Percentiles rank a stretch among this genome's conserved stretches.
Evolutionary conservation across 306 rosid species (phyloP).

Genomic region (Elaeagnus macrophylla): DNA sequence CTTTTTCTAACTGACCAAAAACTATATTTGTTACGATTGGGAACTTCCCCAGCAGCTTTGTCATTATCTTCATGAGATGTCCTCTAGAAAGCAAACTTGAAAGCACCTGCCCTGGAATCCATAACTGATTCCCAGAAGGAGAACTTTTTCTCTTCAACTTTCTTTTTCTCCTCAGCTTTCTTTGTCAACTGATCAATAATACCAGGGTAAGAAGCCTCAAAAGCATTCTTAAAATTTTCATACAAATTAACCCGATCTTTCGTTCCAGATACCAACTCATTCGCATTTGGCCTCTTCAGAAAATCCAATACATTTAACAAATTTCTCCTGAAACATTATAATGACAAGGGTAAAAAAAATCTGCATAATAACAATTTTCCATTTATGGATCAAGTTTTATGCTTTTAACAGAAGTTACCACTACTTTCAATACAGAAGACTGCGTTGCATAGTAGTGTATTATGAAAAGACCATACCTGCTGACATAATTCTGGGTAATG

Average conservation of each 20-base stretch:
- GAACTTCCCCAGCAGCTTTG: too few relatives aligned
- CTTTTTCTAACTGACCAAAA: too few relatives aligned
- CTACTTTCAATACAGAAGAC: not conserved
- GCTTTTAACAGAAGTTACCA: not conserved
- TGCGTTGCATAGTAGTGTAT: not conserved
- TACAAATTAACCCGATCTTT: constrained; percentile 76
- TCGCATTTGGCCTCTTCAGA: constrained; percentile 75
- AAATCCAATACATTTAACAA: constrained; percentile 78
- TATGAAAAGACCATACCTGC: constrained; percentile 43
- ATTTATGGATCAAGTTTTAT: not conserved
- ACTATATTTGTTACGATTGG: too few relatives aligned
- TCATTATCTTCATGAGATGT: too few relatives aligned
- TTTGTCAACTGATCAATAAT: constrained; percentile 44
- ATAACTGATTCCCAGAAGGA: constrained; percentile 75
- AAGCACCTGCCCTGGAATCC: constrained; percentile 67
- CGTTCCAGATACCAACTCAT: constrained; percentile 76
- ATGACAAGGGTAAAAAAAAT: too few relatives aligned
- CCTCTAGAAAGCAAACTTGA: constrained; percentile 72
- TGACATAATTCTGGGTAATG: constrained; percentile 88
- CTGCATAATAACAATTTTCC: constrained; percentile 6
- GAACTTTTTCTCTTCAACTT: constrained; percentile 37
- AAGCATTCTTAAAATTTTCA: constrained; percentile 65
- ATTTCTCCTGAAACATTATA: constrained; percentile 77
- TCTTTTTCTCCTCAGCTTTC: constrained; percentile 57
- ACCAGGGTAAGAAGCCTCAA: constrained; percentile 68